phyloP scores from a whole-genome alignment of 2,329 filamentous ascomycete species.

The Macrophomina phaseolina region DNA sequence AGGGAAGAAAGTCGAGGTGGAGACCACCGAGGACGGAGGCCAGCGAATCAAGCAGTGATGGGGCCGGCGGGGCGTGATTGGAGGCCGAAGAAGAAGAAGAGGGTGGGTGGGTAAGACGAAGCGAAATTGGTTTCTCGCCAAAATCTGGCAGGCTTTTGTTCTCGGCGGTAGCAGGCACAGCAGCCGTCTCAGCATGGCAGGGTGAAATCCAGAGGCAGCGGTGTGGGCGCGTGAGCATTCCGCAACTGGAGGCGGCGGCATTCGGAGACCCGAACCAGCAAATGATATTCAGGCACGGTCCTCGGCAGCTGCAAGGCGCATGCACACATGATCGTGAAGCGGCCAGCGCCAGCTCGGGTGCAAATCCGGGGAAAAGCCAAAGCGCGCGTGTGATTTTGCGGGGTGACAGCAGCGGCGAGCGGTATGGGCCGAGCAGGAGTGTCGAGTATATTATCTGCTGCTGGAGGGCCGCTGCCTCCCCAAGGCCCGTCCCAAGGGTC shows the following conservation, averaged over 20 bases:
- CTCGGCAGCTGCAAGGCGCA: constrained; percentile 22
- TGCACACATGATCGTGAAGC: constrained; percentile 25
- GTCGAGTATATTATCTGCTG: not conserved
- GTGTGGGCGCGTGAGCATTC: constrained; percentile 1
- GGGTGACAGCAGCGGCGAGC: not conserved
- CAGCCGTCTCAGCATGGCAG: not conserved
- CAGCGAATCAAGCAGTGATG: constrained; percentile 11
- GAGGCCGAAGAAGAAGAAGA: too few relatives aligned
- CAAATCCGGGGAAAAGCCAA: constrained; percentile 24
- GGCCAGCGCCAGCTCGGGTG: constrained; percentile 17
- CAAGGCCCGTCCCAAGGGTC: not conserved
- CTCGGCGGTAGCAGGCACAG: constrained; percentile 6
- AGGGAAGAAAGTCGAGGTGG: constrained; percentile 15
- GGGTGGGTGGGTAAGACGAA: constrained; percentile 1
- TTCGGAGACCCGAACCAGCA: constrained; percentile 17
- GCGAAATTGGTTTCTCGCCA: constrained; percentile 8
- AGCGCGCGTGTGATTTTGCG: constrained; percentile 15
- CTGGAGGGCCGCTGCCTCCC: not conserved
- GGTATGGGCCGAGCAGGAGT: not conserved
- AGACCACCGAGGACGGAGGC: not conserved
- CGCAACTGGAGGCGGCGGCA: not conserved
- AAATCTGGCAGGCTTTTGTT: constrained; percentile 3
- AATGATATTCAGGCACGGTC: constrained; percentile 27
- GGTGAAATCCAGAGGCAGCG: not conserved
- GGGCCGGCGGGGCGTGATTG: not conserved